These are phyloP conservation scores for Ensete glaucum DNA, from an alignment of 176 grass and related monocot species.

Conservation along the genomic window DNA sequence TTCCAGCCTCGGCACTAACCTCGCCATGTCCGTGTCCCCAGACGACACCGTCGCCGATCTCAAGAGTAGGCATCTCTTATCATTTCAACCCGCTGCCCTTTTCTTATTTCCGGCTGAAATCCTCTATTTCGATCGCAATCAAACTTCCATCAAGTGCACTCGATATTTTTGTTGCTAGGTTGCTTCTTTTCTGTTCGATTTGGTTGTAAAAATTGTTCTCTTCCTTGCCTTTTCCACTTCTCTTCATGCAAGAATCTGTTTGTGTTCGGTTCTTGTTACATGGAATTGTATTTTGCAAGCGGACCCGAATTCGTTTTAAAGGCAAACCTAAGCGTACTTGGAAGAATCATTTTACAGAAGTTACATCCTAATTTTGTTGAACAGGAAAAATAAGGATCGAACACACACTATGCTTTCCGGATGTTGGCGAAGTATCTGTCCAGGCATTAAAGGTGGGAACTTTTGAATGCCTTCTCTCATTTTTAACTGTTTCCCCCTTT, in stretches of 20 bases:
- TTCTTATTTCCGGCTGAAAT: background rate
- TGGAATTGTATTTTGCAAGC: background rate
- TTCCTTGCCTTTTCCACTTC: background rate
- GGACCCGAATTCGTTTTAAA: no score
- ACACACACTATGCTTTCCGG: conserved; percentile 26
- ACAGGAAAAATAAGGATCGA: conserved; percentile 28
- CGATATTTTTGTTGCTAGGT: background rate
- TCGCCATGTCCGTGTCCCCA: conserved; percentile 33
- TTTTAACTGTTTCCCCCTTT: background rate
- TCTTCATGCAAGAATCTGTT: background rate
- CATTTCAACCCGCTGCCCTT: background rate
- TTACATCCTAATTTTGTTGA: conserved; percentile 1
- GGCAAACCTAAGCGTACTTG: background rate
- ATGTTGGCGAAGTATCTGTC: conserved; percentile 36
- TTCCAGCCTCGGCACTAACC: conserved; percentile 44
- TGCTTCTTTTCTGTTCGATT: background rate
- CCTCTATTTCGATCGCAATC: background rate
- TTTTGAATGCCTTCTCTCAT: background rate
- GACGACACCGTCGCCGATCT: conserved; percentile 37
- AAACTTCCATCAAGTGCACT: background rate
- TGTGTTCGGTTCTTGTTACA: background rate
- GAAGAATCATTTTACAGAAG: background rate
- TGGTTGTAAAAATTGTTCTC: background rate
- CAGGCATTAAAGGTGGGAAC: conserved; percentile 16
- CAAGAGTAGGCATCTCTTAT: conserved; percentile 37